Conservation (phyloP, 2,329 filamentous ascomycete species). For the Hypoxylon sp. region DNA sequence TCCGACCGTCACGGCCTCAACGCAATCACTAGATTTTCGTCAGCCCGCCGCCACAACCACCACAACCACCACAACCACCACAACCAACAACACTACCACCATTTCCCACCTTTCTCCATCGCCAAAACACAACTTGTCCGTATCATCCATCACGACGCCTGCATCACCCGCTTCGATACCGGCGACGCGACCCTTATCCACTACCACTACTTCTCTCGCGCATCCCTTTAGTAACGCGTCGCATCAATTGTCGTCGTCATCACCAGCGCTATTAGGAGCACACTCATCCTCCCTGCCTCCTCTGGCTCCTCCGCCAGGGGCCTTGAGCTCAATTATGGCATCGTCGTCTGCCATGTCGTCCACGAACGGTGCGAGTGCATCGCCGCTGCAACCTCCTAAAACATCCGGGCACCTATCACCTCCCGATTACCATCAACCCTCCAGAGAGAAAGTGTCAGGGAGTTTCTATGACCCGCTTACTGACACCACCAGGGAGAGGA, state of each 20-base stretch:
- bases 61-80: constrained; percentile 46
- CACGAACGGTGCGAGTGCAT: constrained; percentile 53
- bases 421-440: constrained; percentile 52
- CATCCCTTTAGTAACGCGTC: constrained; percentile 51
- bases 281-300: constrained; percentile 47
- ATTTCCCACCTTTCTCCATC: constrained; percentile 47
- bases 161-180: constrained; percentile 41
- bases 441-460: constrained; percentile 57
- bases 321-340: constrained; percentile 52
- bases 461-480: constrained; percentile 62
- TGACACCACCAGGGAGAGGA: constrained; percentile 58
- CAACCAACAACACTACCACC: constrained; percentile 48
- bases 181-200: constrained; percentile 46
- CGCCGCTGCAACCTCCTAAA: constrained; percentile 53
- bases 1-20: constrained; percentile 51
- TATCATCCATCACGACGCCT: constrained; percentile 48
- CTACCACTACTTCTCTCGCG: constrained; percentile 41
- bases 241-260: constrained; percentile 42
- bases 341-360: constrained; percentile 50
- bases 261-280: constrained; percentile 32
- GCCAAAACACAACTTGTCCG: constrained; percentile 42
- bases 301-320: constrained; percentile 53
- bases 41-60: constrained; percentile 51
- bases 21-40: constrained; percentile 52
- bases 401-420: constrained; percentile 48